phyloP scores from a whole-genome alignment of 176 grass and related monocot species.

The Neostapfia colusana region DNA sequence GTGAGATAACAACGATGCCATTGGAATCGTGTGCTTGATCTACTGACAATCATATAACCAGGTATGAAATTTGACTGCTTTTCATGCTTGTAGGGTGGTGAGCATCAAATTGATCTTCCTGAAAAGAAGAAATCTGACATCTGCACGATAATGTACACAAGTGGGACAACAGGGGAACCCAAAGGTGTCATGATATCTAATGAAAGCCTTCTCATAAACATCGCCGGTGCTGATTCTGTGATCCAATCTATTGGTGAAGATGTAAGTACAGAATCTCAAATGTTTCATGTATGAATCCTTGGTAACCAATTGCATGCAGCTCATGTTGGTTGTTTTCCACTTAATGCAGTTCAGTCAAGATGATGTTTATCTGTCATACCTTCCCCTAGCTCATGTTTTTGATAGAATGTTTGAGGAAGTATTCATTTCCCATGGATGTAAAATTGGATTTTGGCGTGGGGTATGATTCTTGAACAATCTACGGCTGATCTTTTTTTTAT shows the following conservation, averaged over 20 bases:
- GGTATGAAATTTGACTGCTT: background rate
- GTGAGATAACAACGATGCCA: conserved; percentile 32
- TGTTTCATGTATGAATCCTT: background rate
- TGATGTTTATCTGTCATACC: conserved; percentile 95
- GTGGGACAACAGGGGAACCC: conserved; percentile 92
- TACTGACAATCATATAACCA: background rate
- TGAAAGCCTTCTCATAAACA: conserved; percentile 63
- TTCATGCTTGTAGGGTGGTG: conserved; percentile 53
- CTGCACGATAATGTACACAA: conserved; percentile 94
- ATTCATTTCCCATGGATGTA: conserved; percentile 79
- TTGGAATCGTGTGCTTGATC: background rate
- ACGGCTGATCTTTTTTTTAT: background rate
- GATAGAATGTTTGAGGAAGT: conserved; percentile 85
- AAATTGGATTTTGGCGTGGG: conserved; percentile 92
- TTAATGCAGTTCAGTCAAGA: conserved; percentile 56
- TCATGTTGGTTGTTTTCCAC: conserved; percentile 25
- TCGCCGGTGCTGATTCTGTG: conserved; percentile 51
- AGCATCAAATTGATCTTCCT: conserved; percentile 66
- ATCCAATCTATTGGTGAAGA: conserved; percentile 49
- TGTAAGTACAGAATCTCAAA: conserved; percentile 43
- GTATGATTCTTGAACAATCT: conserved; percentile 41
- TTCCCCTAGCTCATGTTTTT: conserved; percentile 90
- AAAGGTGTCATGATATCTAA: conserved; percentile 94
- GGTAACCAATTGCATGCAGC: background rate
- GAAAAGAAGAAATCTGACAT: conserved; percentile 79